These are phyloP conservation scores for Monsonia emarginata DNA, from an alignment of 441 rosid genomes.

Conservation along the genomic window DNA sequence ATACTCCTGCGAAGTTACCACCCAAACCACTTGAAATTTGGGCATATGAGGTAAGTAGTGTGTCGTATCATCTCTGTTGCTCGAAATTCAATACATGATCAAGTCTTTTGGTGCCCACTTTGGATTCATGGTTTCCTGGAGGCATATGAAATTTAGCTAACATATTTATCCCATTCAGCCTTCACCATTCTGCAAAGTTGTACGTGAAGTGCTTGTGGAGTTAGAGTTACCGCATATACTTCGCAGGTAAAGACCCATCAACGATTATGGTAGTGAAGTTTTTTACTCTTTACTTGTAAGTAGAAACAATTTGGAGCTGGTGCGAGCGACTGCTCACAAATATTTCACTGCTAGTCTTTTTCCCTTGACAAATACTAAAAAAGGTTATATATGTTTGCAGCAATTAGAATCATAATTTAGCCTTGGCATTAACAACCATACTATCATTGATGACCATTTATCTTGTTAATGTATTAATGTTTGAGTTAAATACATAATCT, in stretches of 20 bases:
- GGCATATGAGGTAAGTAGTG: conserved; percentile 67
- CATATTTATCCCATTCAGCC: conserved; percentile 33
- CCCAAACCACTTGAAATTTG: conserved; percentile 78
- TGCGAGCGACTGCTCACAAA: neutral
- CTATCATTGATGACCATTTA: neutral
- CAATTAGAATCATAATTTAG: neutral
- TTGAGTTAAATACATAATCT: neutral
- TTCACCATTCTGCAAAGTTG: conserved; percentile 80
- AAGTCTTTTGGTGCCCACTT: neutral
- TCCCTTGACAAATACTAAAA: neutral
- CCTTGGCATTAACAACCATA: neutral
- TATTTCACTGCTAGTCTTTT: neutral
- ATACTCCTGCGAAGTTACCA: conserved; percentile 65
- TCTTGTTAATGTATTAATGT: neutral
- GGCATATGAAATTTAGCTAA: neutral
- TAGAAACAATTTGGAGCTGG: no score
- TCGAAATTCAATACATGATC: neutral
- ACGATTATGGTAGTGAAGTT: neutral
- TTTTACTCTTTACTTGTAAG: neutral
- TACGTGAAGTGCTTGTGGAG: conserved; percentile 75
- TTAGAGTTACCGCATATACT: conserved; percentile 69
- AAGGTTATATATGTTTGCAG: neutral
- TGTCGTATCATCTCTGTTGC: neutral
- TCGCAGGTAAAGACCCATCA: conserved; percentile 41
- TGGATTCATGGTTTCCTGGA: neutral